A percentile compares a stretch with the other conserved stretches of the same genome.
Evolutionary conservation across 257 asterid genomes (phyloP).

Genomic region (Nicotiana tabacum): DNA sequence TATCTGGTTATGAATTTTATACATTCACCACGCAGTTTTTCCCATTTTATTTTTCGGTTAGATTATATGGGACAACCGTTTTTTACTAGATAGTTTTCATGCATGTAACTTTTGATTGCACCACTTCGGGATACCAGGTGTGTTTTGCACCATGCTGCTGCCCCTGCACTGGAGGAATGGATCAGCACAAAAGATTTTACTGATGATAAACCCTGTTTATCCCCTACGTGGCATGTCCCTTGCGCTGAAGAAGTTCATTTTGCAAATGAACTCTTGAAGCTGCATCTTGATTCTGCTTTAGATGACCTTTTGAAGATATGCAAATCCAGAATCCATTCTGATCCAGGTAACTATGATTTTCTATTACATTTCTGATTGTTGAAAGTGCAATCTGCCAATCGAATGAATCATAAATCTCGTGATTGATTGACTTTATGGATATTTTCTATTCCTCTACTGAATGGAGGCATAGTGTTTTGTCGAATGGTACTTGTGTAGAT

Average conservation of each 20-base stretch:
- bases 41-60: not conserved
- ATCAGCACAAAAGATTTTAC: slow-evolving; percentile 67
- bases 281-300: slow-evolving; percentile 83
- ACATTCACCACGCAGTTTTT: not conserved
- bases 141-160: slow-evolving; percentile 50
- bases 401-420: not conserved
- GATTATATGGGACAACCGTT: not conserved
- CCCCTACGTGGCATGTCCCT: slow-evolving; percentile 94
- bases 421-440: not conserved
- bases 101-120: not conserved
- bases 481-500: not conserved
- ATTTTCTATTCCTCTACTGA: slow-evolving; percentile 1
- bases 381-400: slow-evolving; percentile 6
- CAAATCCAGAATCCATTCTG: slow-evolving; percentile 80
- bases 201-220: slow-evolving; percentile 40
- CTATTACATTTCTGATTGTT: slow-evolving; percentile 9
- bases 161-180: slow-evolving; percentile 83
- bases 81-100: not conserved
- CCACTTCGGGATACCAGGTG: slow-evolving; percentile 44
- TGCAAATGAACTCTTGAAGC: slow-evolving; percentile 81
- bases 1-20: not conserved
- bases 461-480: not conserved
- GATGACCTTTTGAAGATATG: slow-evolving; percentile 79
- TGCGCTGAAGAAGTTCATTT: slow-evolving; percentile 69
- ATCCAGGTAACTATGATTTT: slow-evolving; percentile 57